Conservation (phyloP, 306 rosid species). For the Cicer judaicum region DNA sequence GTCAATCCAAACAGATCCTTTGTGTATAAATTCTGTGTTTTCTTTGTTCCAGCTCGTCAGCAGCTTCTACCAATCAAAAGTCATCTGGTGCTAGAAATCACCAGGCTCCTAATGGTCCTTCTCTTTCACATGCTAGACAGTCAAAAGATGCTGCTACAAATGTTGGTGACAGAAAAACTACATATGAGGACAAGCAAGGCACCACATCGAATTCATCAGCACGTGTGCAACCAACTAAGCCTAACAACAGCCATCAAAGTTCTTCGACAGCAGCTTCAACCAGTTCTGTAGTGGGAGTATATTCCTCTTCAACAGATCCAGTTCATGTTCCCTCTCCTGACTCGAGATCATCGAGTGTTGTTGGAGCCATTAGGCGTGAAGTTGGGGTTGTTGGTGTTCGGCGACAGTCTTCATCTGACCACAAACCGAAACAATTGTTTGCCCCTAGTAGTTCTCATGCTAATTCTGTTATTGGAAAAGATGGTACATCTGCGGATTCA, state of each 20-base stretch:
- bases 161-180: constrained; percentile 51
- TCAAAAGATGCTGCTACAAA: constrained; percentile 52
- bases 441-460: constrained; percentile 62
- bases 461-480: constrained; percentile 63
- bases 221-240: constrained; percentile 58
- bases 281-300: constrained; percentile 83
- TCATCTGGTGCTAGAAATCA: constrained; percentile 59
- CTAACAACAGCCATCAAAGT: constrained; percentile 55
- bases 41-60: constrained; percentile 57
- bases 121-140: constrained; percentile 58
- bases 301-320: constrained; percentile 96
- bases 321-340: constrained; percentile 99
- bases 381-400: constrained; percentile 93
- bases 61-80: constrained; percentile 59
- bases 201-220: constrained; percentile 49
- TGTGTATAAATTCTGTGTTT: background rate
- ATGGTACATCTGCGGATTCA: constrained; percentile 67
- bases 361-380: constrained; percentile 97
- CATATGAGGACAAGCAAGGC: constrained; percentile 59
- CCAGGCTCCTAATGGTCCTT: constrained; percentile 56
- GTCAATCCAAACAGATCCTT: no score
- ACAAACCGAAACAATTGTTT: constrained; percentile 58
- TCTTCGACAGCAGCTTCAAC: constrained; percentile 58
- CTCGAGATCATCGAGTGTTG: constrained; percentile 81
- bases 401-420: constrained; percentile 66